Conservation (phyloP, 2,329 filamentous ascomycete genomes). For the Sporothrix sp. region DNA sequence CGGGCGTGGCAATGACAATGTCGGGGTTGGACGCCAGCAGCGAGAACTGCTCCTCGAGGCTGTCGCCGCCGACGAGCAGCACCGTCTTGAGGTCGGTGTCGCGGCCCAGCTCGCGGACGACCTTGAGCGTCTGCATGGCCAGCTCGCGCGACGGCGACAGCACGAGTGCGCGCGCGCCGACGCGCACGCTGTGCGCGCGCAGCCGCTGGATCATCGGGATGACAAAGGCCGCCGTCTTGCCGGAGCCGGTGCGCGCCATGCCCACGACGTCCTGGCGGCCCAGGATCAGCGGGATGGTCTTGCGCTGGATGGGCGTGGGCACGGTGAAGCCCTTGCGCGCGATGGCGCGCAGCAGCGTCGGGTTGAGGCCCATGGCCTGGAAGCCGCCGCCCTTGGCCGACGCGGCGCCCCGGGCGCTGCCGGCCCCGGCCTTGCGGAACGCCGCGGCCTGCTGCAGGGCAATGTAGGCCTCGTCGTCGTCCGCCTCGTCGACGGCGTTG, state of each 20-base stretch:
- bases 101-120: conserved; percentile 85
- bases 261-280: conserved; percentile 93
- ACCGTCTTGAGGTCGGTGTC: conserved; percentile 90
- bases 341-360: conserved; percentile 80
- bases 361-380: conserved; percentile 85
- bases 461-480: conserved; percentile 82
- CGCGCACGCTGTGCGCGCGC: conserved; percentile 74
- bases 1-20: conserved; percentile 93
- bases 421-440: conserved; percentile 72
- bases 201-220: conserved; percentile 96
- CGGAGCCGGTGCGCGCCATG: conserved; percentile 97
- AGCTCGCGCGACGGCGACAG: conserved; percentile 89
- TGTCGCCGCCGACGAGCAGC: conserved; percentile 87
- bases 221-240: conserved; percentile 96
- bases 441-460: conserved; percentile 76
- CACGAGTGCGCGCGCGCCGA: conserved; percentile 79
- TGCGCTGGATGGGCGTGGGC: conserved; percentile 93
- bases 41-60: conserved; percentile 87
- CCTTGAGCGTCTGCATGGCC: conserved; percentile 88
- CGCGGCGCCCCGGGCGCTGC: conserved; percentile 65
- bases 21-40: conserved; percentile 92
- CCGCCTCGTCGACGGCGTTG: conserved; percentile 50
- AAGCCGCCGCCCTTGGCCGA: conserved; percentile 96
- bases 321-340: conserved; percentile 89
- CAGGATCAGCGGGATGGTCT: conserved; percentile 85